Conservation (phyloP, 1,284 basidiomycete species). For the Naganishia albida region DNA sequence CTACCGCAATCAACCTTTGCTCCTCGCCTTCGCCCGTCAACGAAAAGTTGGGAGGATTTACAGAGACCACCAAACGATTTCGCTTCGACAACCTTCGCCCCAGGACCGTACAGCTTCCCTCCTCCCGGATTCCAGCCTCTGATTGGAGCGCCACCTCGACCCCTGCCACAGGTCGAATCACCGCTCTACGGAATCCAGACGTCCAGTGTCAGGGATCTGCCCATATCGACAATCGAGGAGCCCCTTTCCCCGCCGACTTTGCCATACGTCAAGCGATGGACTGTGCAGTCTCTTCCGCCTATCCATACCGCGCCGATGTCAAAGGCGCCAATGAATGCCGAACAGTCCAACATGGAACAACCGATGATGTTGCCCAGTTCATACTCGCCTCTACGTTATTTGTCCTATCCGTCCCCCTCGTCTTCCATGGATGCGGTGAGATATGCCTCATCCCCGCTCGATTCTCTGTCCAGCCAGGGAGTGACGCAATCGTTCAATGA, state of each 20-base stretch:
- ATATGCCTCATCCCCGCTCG: slow-evolving; percentile 3
- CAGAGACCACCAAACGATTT: not conserved
- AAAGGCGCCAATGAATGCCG: not conserved
- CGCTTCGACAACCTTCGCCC: not conserved
- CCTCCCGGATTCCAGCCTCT: not conserved
- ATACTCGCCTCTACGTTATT: not conserved
- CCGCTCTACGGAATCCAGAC: slow-evolving; percentile 15
- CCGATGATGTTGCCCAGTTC: not conserved
- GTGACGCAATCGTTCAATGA: not conserved
- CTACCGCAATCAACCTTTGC: not conserved
- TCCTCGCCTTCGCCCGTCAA: slow-evolving; percentile 1
- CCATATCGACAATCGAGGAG: not conserved
- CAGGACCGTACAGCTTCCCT: not conserved
- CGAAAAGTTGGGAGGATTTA: not conserved
- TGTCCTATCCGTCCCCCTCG: slow-evolving; percentile 6
- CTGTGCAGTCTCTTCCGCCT: slow-evolving; percentile 1
- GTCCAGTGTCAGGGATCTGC: slow-evolving; percentile 8
- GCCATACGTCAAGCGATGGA: not conserved
- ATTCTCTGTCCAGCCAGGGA: not conserved
- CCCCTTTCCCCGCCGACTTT: not conserved
- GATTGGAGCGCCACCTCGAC: not conserved
- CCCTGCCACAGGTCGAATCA: slow-evolving; percentile 8
- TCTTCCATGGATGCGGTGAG: not conserved
- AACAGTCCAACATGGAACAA: too few relatives aligned
- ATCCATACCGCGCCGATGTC: slow-evolving; percentile 4